Evolutionary conservation across 495 filamentous ascomycete species (phyloP), one percentile per base, ranked within the genome.

Genomic region (Friedmanniomyces endolithicus): DNA sequence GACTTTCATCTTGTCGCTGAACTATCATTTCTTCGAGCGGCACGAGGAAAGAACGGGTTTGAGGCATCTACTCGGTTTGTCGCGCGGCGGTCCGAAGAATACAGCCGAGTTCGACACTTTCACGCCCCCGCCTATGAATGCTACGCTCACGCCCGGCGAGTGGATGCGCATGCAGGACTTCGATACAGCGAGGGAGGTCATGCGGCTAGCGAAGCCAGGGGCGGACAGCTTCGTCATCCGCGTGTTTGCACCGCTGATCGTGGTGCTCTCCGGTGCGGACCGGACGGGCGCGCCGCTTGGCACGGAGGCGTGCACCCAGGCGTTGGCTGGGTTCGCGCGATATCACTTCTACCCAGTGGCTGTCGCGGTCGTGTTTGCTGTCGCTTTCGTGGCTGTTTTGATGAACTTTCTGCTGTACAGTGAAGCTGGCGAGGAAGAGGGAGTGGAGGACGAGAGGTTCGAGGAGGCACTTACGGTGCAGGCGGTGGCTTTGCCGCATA

Each of bases 101-200:
- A 6, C 60, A 6, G 46, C 52, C 7, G 58, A 64, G 24, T 57
- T 52, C 45, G 52, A 61, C 55, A 56, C 48, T 9, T 61, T 56
- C 44, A 53, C 53, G 48, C 60, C 64, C 1, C 63, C 71, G n/a
- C 70, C 70, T 41, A 75, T 86, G 52, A 78, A 87, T 57, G 81
- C 84, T 60, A 81, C 81, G 9, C 71, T 84, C 39, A 82, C 80
- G 34, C 83, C 83, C 7, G 78, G 76, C 9, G 78, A 82, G 23
- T 88, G 84, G 84, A 70, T 88, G 33, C 72, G 75, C 17, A 72
- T 86, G 56, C 84, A 88, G 68, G 84, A 87, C 55, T 80, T 85
- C 59, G 77, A 85, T 55, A 87, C 84, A 0, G 83, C 82, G 8
- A 75, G 75, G 48, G 84, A 88, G 58, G 71, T 87, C 14, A 84